Conservation (phyloP, 495 filamentous ascomycete species). For the Pyrenula massariospora region DNA sequence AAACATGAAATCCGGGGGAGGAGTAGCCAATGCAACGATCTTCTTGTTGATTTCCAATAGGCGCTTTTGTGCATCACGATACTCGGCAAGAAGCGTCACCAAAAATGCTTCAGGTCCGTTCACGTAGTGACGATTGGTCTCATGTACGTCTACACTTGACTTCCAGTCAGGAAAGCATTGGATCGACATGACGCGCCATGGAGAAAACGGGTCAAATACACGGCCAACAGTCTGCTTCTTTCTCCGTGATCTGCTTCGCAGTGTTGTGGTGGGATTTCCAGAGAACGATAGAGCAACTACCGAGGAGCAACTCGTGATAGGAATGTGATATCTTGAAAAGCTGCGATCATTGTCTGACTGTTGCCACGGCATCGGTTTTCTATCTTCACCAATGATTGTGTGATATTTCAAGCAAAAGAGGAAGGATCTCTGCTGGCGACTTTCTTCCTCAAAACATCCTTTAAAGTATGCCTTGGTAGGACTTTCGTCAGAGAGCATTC, state of each 20-base stretch:
- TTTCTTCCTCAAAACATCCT: conserved; percentile 23
- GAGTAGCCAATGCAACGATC: conserved; percentile 37
- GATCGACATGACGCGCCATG: conserved; percentile 40
- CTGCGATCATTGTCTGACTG: conserved; percentile 20
- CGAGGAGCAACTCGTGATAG: conserved; percentile 34
- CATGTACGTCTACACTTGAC: conserved; percentile 32
- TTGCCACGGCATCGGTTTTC: conserved; percentile 40
- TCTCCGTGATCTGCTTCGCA: conserved; percentile 22
- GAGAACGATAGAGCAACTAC: conserved; percentile 35
- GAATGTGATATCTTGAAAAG: conserved; percentile 25
- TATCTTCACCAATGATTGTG: conserved; percentile 32
- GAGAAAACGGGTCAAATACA: conserved; percentile 32
- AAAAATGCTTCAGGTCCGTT: conserved; percentile 43
- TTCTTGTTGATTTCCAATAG: conserved; percentile 30
- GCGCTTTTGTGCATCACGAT: conserved; percentile 36
- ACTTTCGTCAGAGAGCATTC: conserved; percentile 23
- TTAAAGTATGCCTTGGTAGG: conserved; percentile 23
- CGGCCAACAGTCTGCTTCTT: conserved; percentile 21
- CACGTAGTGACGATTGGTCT: conserved; percentile 30
- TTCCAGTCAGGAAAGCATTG: conserved; percentile 40
- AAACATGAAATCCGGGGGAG: conserved; percentile 44
- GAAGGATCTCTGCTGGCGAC: conserved; percentile 29
- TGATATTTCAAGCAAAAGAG: conserved; percentile 46
- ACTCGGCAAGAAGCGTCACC: conserved; percentile 33
- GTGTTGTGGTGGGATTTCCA: conserved; percentile 20